These are phyloP conservation scores for Aspergillaceae sp. DNA, from an alignment of 2,329 filamentous ascomycete genomes.

Conservation along the genomic window DNA sequence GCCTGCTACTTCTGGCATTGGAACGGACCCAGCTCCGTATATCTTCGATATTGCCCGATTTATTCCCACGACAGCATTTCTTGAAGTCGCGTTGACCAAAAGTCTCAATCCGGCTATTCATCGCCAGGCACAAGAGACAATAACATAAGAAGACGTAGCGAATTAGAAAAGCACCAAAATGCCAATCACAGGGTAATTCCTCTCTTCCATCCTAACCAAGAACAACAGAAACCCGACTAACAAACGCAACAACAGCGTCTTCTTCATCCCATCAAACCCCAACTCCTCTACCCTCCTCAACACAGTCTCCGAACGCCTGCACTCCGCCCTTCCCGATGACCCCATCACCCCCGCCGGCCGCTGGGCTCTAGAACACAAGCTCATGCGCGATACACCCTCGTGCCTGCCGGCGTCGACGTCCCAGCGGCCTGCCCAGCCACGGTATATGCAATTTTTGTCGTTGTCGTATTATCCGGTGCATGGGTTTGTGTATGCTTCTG, in stretches of 20 bases:
- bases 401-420: conserved; percentile 28
- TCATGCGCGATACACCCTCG: conserved; percentile 36
- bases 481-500: conserved; percentile 35
- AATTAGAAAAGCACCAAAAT: conserved; percentile 10
- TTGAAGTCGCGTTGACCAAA: no score
- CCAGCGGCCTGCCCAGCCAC: conserved; percentile 22
- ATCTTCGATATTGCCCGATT: no score
- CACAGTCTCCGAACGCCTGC: conserved; percentile 31
- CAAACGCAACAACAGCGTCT: conserved; percentile 22
- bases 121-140: no score
- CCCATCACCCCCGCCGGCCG: conserved; percentile 24
- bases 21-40: no score
- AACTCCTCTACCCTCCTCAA: conserved; percentile 29
- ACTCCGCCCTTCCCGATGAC: conserved; percentile 26
- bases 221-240: neutral
- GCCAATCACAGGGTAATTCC: conserved; percentile 29
- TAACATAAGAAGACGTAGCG: no score
- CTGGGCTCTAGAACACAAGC: conserved; percentile 36
- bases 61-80: no score
- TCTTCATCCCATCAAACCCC: conserved; percentile 35
- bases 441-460: conserved; percentile 37
- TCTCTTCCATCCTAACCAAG: neutral
- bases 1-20: no score
- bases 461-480: conserved; percentile 32
- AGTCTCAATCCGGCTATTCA: no score